Evolutionary conservation across 768 basidiomycete genomes (phyloP), one percentile per base, ranked within the genome.

Genomic region (Kwoniella dendrophila): DNA sequence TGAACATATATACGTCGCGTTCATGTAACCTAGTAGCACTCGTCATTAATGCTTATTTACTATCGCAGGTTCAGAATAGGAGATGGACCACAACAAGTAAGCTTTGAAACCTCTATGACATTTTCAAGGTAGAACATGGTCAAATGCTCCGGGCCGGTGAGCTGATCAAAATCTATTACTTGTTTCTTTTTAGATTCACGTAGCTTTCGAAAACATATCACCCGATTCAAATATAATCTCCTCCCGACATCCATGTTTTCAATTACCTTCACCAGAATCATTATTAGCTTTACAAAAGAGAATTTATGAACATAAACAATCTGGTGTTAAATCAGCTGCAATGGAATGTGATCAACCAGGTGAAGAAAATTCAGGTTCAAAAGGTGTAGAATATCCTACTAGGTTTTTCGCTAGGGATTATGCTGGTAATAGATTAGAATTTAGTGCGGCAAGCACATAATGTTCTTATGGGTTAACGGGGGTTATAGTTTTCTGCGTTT

Each of bases 321-420:
- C 43, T 5, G 66, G 69, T 14, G 54, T 54, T 12, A 52, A 68
- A 29, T 57, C 69, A 20, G 63, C 67, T 4, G 71, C 74, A 4
- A 16, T 47, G 41, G 57, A 59, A 22, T 74, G 72, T 40, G 77
- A 78, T 58, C 57, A 70, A 43, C 74, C 75, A 3, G 75, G 73
- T 12, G 62, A 44, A 20, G 72, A 71, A 52, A 70, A 73, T 41
- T 72, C 71, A n/a, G 56, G 56, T 16, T 30, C 49, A 14, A 62
- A 71, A 63, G 76, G 77, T 6, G 65, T 63, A 18, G 77, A 76
- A 49, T 76, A 76, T 34, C 73, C 71, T 7, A 68, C 72, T 10
- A 57, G 77, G 24, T 78, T 78, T 69, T 78, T 78, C 43, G 73
- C 67, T 11, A 62, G 69, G 40, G 77, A 78, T 57, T 78, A 70